Evolutionary conservation across 2,329 filamentous ascomycete genomes (phyloP).

Genomic region (Thyridium curvatum): DNA sequence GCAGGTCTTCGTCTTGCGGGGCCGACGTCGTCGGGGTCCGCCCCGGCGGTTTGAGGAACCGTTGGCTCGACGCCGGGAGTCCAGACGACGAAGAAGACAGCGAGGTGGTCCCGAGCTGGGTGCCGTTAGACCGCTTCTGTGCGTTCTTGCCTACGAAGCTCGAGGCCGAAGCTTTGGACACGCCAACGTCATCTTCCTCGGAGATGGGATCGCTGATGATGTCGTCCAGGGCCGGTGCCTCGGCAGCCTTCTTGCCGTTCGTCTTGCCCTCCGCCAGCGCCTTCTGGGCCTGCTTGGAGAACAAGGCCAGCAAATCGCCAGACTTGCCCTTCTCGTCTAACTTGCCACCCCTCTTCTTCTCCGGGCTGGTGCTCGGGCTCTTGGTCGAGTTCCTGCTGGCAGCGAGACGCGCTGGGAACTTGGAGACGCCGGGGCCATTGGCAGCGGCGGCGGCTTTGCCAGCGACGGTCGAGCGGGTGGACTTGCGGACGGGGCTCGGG

Average conservation of each 20-base stretch:
- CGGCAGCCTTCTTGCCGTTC: slow-evolving; percentile 15
- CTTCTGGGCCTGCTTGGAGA: slow-evolving; percentile 54
- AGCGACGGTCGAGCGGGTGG: slow-evolving; percentile 10
- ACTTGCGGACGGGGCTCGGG: slow-evolving; percentile 34
- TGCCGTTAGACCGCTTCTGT: slow-evolving; percentile 42
- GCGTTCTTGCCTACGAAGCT: slow-evolving; percentile 53
- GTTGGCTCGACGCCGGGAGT: slow-evolving; percentile 34
- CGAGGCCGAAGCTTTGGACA: slow-evolving; percentile 39
- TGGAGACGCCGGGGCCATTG: slow-evolving; percentile 5
- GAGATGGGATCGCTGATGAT: slow-evolving; percentile 52
- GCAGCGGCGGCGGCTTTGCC: slow-evolving; percentile 15
- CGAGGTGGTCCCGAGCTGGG: slow-evolving; percentile 16
- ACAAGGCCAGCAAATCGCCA: slow-evolving; percentile 51
- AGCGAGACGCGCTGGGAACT: neutral
- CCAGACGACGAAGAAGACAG: neutral
- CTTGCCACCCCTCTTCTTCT: slow-evolving; percentile 31
- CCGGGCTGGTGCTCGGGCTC: slow-evolving; percentile 38
- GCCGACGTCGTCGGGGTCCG: slow-evolving; percentile 14
- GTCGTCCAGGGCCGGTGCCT: slow-evolving; percentile 32
- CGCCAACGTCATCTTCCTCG: slow-evolving; percentile 51
- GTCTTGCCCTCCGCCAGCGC: slow-evolving; percentile 24
- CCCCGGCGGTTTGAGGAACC: slow-evolving; percentile 40
- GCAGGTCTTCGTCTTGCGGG: slow-evolving; percentile 45
- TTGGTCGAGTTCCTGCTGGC: slow-evolving; percentile 14
- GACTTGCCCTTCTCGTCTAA: slow-evolving; percentile 44